Base-by-base conservation (phyloP, 345 rosid genomes). In the Excoecaria agallocha region DNA sequence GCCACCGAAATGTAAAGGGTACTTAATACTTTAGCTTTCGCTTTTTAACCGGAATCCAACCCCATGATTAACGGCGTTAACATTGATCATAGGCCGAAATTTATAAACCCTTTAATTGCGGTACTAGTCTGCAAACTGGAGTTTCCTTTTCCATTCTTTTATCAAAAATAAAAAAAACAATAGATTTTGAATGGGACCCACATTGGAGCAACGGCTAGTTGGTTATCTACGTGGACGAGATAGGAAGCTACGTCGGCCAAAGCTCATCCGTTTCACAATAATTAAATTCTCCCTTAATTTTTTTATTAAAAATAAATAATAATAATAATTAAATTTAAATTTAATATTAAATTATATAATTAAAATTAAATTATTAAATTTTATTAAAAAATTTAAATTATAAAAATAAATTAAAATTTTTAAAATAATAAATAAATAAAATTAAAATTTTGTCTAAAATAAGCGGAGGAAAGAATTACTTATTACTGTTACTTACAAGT, bases 1-100 rank as follows among this genome's bases (percentile, higher is more conserved):
- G 8, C 75, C 78, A 19, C 76, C 69, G 78, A 59, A 66, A 74
- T 1, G 2, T 0, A 8, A 64, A 6, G 12, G 19, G 22, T n/a
- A 20, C 1, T n/a, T n/a, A n/a, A n/a, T 25, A 35, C 37, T 19
- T 20, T 35, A 22, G 15, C 61, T 1, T 12, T 25, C 12, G 8
- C 35, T 10, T 51, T 16, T 70, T 51, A 56, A 76, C 68, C 57
- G 70, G 54, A 55, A 74, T 63, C 8, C 13, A 3, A 38, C 74
- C 82, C 85, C 85, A 46, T 41, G 77, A 77, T 77, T 75, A 79
- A 85, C 85, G 85, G 69, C 86, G 88, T 81, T 66, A 80, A 80
- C 67, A 0, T 35, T 69, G 82, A 66, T 3, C 25, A 38, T 17
- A 45, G 4, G 2, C 25, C 15, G 38, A 43, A 55, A 56, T 30